Evolutionary conservation across 495 filamentous ascomycete species (phyloP).

Genomic region (Viridothelium virens): DNA sequence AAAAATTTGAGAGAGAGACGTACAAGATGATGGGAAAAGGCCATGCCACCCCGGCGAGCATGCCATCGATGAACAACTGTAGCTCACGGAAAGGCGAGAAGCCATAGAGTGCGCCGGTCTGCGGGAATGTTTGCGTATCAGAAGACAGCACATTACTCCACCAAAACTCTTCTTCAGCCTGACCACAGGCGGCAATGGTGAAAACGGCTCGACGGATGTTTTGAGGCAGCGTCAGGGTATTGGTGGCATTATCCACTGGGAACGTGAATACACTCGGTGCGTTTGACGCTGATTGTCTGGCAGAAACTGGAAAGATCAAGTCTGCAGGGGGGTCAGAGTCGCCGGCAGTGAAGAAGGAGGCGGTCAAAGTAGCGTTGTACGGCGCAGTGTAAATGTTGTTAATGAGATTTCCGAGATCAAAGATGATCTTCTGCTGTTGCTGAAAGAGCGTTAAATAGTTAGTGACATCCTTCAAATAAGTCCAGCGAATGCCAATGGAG

Average conservation of each 20-base stretch:
- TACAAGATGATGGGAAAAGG: constrained; percentile 76
- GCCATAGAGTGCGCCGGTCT: constrained; percentile 52
- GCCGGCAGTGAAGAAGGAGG: constrained; percentile 58
- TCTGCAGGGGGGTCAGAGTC: constrained; percentile 48
- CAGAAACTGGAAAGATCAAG: constrained; percentile 70
- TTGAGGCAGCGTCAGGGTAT: constrained; percentile 50
- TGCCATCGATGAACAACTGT: constrained; percentile 69
- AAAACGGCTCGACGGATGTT: constrained; percentile 64
- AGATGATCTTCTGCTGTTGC: constrained; percentile 64
- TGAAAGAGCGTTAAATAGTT: constrained; percentile 62
- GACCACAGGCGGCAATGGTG: constrained; percentile 69
- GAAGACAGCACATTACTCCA: constrained; percentile 70
- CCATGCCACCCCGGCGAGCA: constrained; percentile 71
- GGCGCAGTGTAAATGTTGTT: constrained; percentile 67
- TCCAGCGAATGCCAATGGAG: constrained; percentile 58
- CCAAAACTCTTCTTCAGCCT: constrained; percentile 81
- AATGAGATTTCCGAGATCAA: constrained; percentile 74
- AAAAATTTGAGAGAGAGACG: neutral
- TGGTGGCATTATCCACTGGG: constrained; percentile 56
- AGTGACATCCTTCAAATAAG: constrained; percentile 79
- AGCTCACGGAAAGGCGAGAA: constrained; percentile 76
- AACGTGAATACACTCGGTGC: constrained; percentile 60
- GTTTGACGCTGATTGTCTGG: constrained; percentile 44
- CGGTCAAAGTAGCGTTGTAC: constrained; percentile 77
- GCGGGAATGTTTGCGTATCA: constrained; percentile 54